Percentiles rank a stretch among this genome's conserved stretches.
These are phyloP conservation scores for Sordaria brevicollis DNA, from an alignment of 495 filamentous ascomycete genomes.

Conservation along the genomic window DNA sequence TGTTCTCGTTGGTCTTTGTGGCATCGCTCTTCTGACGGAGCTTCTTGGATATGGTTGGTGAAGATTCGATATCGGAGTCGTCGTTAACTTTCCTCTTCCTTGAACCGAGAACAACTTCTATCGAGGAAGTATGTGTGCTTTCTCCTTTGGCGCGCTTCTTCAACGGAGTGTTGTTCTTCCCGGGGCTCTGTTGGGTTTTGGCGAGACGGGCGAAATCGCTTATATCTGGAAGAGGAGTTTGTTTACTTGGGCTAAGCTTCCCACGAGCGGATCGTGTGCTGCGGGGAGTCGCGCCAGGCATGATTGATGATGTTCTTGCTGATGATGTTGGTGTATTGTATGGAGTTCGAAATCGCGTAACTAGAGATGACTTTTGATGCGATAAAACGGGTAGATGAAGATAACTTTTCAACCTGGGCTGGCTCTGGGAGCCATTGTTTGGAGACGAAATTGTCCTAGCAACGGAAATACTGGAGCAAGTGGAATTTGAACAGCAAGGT, in stretches of 20 bases:
- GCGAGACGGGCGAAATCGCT: conserved; percentile 32
- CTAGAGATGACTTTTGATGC: not conserved
- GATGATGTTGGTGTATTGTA: not conserved
- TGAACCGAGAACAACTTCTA: conserved; percentile 21
- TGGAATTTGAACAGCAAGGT: not conserved
- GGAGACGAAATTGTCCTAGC: not conserved
- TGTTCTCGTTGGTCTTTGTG: not conserved
- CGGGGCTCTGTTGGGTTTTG: conserved; percentile 18
- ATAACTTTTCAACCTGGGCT: not conserved
- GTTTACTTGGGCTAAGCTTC: conserved; percentile 12
- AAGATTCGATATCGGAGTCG: conserved; percentile 4
- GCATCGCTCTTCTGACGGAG: conserved; percentile 9
- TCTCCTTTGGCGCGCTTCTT: conserved; percentile 8
- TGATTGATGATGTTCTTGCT: conserved; percentile 6
- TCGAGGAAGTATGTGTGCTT: conserved; percentile 12
- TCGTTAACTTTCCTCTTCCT: conserved; percentile 21
- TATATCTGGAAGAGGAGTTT: conserved; percentile 11
- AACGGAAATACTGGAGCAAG: not conserved
- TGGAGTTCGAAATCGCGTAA: not conserved
- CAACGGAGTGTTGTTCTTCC: conserved; percentile 20
- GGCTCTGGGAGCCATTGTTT: not conserved
- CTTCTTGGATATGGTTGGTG: conserved; percentile 15
- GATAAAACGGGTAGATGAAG: not conserved
- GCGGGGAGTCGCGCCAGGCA: conserved; percentile 21
- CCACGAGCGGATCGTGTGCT: conserved; percentile 15